Evolutionary conservation across 169 alveolate species (phyloP).

Genomic region (Plasmodium adleri): DNA sequence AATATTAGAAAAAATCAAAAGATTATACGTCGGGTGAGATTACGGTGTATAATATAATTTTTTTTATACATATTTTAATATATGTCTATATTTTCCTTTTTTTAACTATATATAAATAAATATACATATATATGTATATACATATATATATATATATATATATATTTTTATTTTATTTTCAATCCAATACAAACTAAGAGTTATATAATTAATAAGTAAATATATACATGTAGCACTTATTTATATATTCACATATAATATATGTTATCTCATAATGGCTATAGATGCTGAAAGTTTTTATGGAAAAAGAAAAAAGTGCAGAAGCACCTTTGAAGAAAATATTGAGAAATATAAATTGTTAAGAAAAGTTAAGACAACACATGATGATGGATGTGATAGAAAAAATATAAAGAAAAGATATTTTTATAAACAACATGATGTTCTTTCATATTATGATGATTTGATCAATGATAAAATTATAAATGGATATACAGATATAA

Average conservation of each 20-base stretch:
- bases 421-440: slow-evolving; percentile 73
- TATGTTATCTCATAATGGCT: slow-evolving; percentile 25
- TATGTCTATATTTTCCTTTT: background rate
- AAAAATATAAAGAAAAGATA: slow-evolving; percentile 18
- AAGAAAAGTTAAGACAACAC: slow-evolving; percentile 31
- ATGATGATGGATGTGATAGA: background rate
- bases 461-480: background rate
- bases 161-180: too few species aligned
- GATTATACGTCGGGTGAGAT: slow-evolving; percentile 1
- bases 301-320: slow-evolving; percentile 51
- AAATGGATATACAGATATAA: slow-evolving; percentile 13
- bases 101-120: too few species aligned
- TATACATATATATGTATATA: too few species aligned
- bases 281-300: slow-evolving; percentile 53
- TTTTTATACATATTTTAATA: background rate
- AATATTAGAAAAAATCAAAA: slow-evolving; percentile 36
- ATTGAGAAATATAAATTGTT: slow-evolving; percentile 46
- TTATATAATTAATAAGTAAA: too few species aligned
- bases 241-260: too few species aligned
- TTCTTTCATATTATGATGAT: slow-evolving; percentile 37
- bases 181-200: too few species aligned
- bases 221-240: too few species aligned
- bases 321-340: slow-evolving; percentile 14
- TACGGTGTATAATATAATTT: background rate
- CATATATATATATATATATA: background rate